Evolutionary conservation across 2,329 filamentous ascomycete genomes (phyloP), one percentile per base, ranked within the genome.

Genomic region (Penicillium sp.): DNA sequence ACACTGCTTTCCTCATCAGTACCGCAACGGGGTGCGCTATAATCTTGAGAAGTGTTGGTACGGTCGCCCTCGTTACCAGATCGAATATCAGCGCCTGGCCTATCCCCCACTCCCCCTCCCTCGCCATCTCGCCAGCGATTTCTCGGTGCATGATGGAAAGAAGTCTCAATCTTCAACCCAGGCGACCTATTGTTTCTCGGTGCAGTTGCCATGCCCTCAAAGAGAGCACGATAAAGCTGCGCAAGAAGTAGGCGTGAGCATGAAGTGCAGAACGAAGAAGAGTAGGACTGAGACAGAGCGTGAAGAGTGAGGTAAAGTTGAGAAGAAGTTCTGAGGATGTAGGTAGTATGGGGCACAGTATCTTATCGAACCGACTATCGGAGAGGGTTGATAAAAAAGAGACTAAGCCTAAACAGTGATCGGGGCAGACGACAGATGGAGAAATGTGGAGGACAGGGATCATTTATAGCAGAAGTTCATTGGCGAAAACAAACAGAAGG

Each of bases 1-100:
- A 74, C 70, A 73, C 73, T 75, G 69, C 66, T 71, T 67, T 76
- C 75, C 72, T 76, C 70, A 75, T 79, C 74, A 73, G 75, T 73
- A 73, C 71, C 73, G 69, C 70, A 70, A 70, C 70, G 66, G 55
- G 64, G 71, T 69, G 71, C 70, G 67, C 63, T 64, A 69, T 69
- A 70, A 67, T 75, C 71, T 70, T 73, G 67, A 70, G 70, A 71
- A 64, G 66, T 69, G 66, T 74, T 75, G 69, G 69, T 74, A 70
- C 69, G 70, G 68, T 75, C 73, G 72, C 71, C 73, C 67, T 75
- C 73, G 71, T 75, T 74, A 72, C 71, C 75, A 73, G 71, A 71
- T 66, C 71, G 69, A 69, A 69, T 64, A 64, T 64, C 60, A 60
- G 67, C 63, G 66, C 66, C 67, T 23, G 23, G n/a, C 48, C 56